Conservation (phyloP, 352 stramenopile genomes). For the Phytopythium delawarense region DNA sequence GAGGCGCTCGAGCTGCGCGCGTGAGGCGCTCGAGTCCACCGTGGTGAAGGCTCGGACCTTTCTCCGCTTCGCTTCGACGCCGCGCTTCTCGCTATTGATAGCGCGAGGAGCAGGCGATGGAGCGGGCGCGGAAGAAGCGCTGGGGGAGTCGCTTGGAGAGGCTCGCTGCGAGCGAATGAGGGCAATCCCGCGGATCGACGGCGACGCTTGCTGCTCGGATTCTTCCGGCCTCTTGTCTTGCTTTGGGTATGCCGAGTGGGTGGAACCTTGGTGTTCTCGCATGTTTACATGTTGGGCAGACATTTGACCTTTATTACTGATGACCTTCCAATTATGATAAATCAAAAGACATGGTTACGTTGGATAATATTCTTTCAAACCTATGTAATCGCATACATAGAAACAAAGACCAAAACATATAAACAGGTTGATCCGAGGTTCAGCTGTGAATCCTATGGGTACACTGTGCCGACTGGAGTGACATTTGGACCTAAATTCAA, state of each 20-base stretch:
- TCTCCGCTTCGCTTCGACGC: neutral
- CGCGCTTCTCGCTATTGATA: neutral
- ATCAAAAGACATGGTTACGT: too few species aligned
- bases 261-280: neutral
- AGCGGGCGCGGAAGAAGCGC: neutral
- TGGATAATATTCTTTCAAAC: too few species aligned
- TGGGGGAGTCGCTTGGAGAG: neutral
- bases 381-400: too few species aligned
- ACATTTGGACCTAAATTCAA: too few species aligned
- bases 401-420: too few species aligned
- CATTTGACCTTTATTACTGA: too few species aligned
- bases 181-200: neutral
- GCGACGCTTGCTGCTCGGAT: neutral
- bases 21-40: neutral
- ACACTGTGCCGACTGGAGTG: too few species aligned
- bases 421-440: too few species aligned
- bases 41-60: neutral
- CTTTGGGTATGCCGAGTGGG: neutral
- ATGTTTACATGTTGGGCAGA: neutral
- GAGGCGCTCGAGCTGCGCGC: neutral
- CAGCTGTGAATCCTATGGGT: too few species aligned
- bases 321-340: too few species aligned
- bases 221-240: neutral
- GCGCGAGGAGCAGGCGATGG: neutral
- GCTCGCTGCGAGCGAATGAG: neutral